Evolutionary conservation across 495 filamentous ascomycete species (phyloP).

Genomic region (Penicillium longicatenatum): DNA sequence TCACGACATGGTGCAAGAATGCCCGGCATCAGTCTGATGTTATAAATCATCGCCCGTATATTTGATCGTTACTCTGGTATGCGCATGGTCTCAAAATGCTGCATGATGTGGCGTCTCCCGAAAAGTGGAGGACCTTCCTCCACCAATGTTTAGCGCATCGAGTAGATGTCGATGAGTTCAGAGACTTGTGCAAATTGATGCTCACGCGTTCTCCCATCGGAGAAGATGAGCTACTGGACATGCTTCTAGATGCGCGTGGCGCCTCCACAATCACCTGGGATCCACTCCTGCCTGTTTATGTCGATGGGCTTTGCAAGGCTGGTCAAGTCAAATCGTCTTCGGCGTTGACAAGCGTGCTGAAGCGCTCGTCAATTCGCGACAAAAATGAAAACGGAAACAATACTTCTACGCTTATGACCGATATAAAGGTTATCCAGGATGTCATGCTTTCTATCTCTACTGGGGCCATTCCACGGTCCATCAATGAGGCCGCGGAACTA

Average conservation of each 20-base stretch:
- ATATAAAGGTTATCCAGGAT: conserved; percentile 49
- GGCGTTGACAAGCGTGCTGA: conserved; percentile 59
- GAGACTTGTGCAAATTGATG: conserved; percentile 38
- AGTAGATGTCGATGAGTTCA: conserved; percentile 47
- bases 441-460: conserved; percentile 45
- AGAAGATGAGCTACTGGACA: conserved; percentile 53
- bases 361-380: conserved; percentile 53
- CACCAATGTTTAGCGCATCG: conserved; percentile 45
- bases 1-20: conserved; percentile 11
- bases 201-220: conserved; percentile 33
- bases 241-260: conserved; percentile 57
- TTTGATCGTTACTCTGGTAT: conserved; percentile 10
- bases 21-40: conserved; percentile 4
- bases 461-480: conserved; percentile 32
- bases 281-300: conserved; percentile 63
- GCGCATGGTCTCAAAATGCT: conserved; percentile 19
- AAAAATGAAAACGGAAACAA: conserved; percentile 21
- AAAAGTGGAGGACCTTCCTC: conserved; percentile 50
- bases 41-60: conserved; percentile 7
- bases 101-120: conserved; percentile 29
- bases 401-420: conserved; percentile 43
- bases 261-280: conserved; percentile 57
- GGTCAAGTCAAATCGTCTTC: conserved; percentile 56
- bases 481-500: conserved; percentile 36
- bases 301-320: conserved; percentile 58